Evolutionary conservation across 495 filamentous ascomycete genomes (phyloP).

Genomic region (Staphylotrichum tortipilum): DNA sequence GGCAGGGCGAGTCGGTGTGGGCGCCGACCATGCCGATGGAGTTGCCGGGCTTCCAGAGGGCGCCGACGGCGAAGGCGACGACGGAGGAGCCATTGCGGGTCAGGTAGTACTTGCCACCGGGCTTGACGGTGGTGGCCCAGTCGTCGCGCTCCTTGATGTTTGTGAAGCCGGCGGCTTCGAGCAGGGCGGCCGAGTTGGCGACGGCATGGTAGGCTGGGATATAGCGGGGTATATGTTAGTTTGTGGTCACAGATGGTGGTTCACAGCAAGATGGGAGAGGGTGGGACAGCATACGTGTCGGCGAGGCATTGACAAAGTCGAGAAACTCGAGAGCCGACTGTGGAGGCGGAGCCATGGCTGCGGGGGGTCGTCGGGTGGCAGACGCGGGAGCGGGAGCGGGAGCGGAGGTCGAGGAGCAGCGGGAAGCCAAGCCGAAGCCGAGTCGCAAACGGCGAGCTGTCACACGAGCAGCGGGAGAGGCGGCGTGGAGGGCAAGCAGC

Average conservation of each 20-base stretch:
- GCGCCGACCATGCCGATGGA: slow-evolving; percentile 92
- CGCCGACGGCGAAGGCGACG: slow-evolving; percentile 87
- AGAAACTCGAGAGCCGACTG: slow-evolving; percentile 74
- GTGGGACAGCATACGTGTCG: slow-evolving; percentile 61
- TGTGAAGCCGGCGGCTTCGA: slow-evolving; percentile 74
- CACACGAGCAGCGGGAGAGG: neutral
- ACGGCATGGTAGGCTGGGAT: slow-evolving; percentile 96
- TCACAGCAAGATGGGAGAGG: neutral
- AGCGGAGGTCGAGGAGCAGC: neutral
- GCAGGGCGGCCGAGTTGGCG: slow-evolving; percentile 60
- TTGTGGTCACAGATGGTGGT: neutral
- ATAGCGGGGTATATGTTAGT: neutral
- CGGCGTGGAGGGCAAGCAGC: neutral
- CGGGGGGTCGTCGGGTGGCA: neutral
- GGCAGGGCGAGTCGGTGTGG: slow-evolving; percentile 88
- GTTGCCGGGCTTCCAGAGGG: slow-evolving; percentile 89
- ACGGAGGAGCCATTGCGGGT: slow-evolving; percentile 92
- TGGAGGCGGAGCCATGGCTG: slow-evolving; percentile 50
- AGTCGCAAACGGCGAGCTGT: neutral
- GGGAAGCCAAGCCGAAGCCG: no score
- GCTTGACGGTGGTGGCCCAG: slow-evolving; percentile 70
- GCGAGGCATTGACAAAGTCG: slow-evolving; percentile 88
- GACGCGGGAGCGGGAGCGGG: slow-evolving; percentile 11
- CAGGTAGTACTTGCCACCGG: slow-evolving; percentile 91
- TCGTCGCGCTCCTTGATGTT: slow-evolving; percentile 86